Conservation (phyloP, 2,329 filamentous ascomycete genomes). For the Tolypocladium ophioglossoides region DNA sequence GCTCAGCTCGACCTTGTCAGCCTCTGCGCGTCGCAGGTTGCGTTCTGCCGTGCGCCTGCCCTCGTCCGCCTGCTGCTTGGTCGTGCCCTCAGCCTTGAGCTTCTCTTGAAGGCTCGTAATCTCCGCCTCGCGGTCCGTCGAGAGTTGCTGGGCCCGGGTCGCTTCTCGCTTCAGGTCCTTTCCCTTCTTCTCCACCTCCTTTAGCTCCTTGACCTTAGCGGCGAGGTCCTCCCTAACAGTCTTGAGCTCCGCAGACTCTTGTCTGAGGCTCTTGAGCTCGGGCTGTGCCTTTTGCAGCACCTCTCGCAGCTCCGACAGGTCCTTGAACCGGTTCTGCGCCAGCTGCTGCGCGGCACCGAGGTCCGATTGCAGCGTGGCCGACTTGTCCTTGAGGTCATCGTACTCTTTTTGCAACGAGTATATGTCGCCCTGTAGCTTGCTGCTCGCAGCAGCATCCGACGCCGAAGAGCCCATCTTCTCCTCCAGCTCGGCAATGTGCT, state of each 20-base stretch:
- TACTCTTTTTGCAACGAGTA: constrained; percentile 41
- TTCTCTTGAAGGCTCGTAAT: constrained; percentile 70
- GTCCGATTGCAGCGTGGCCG: constrained; percentile 65
- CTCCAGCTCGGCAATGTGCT: constrained; percentile 55
- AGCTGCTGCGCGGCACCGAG: constrained; percentile 78
- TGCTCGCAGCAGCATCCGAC: constrained; percentile 30
- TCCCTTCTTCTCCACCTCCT: constrained; percentile 69
- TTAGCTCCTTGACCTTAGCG: constrained; percentile 47
- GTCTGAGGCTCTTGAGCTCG: constrained; percentile 68
- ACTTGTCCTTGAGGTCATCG: constrained; percentile 60
- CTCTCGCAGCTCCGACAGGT: constrained; percentile 70
- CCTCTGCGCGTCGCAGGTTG: constrained; percentile 68
- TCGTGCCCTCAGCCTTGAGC: constrained; percentile 61
- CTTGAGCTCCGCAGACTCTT: constrained; percentile 68
- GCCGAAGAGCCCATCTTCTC: constrained; percentile 46
- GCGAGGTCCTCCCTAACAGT: constrained; percentile 64
- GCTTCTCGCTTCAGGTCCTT: constrained; percentile 72
- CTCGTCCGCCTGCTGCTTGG: constrained; percentile 67
- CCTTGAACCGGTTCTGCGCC: constrained; percentile 78
- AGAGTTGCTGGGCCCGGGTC: constrained; percentile 55
- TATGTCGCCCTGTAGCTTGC: constrained; percentile 52
- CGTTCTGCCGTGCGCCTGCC: constrained; percentile 62
- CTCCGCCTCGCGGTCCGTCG: constrained; percentile 66
- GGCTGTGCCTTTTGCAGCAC: constrained; percentile 77
- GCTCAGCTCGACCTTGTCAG: constrained; percentile 66